Percentiles rank a stretch among this genome's conserved stretches.
Evolutionary conservation across 257 asterid species (phyloP).

Genomic region (Pogostemon cablin): DNA sequence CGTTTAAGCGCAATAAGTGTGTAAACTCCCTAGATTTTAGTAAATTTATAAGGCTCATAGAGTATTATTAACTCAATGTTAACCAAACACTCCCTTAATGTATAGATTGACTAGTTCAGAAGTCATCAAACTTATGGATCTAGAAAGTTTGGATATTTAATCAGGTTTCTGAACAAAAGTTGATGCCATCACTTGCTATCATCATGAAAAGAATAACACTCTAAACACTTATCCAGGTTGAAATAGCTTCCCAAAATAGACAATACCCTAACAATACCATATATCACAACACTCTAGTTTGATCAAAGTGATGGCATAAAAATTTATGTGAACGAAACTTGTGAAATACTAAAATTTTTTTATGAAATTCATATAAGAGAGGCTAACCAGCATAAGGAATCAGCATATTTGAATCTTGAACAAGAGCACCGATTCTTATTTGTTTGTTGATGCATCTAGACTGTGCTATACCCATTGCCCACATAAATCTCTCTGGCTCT

Average conservation of each 20-base stretch:
- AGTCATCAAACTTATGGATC: conserved; percentile 18
- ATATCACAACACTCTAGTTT: not conserved
- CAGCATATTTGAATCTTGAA: conserved; percentile 86
- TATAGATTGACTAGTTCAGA: conserved; percentile 4
- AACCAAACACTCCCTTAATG: not conserved
- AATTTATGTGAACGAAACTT: conserved; percentile 8
- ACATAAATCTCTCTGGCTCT: conserved; percentile 90
- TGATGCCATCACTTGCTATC: conserved; percentile 21
- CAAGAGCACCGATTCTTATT: conserved; percentile 84
- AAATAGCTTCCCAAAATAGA: conserved; percentile 12
- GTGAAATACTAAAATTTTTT: conserved; percentile 8
- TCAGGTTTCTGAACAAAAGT: not conserved
- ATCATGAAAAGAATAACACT: conserved; percentile 5
- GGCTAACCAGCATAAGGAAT: conserved; percentile 97
- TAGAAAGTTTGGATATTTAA: too few species aligned
- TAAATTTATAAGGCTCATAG: too few species aligned
- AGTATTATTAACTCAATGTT: too few species aligned
- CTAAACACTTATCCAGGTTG: not conserved
- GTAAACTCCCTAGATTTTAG: too few species aligned
- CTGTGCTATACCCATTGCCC: conserved; percentile 94
- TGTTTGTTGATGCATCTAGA: conserved; percentile 77
- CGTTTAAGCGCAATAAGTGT: too few species aligned
- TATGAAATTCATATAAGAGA: conserved; percentile 16
- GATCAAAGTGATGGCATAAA: conserved; percentile 1
- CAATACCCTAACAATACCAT: conserved; percentile 3